Evolutionary conservation across 108 stramenopile genomes (phyloP), one percentile per base, ranked within the genome.

Genomic region (Skeletonema tropicum): DNA sequence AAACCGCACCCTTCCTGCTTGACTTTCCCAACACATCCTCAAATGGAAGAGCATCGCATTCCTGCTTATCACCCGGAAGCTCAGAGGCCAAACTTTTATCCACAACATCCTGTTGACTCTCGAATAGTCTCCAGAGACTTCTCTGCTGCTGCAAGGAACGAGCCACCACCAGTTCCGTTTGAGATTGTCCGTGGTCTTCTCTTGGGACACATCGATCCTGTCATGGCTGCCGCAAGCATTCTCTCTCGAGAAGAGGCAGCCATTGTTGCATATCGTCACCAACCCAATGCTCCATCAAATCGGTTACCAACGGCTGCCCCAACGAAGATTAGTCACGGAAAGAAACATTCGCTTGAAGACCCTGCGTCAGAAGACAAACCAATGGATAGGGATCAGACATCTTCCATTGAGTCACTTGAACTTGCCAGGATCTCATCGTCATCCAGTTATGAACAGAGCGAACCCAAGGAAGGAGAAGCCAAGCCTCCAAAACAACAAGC

Each of bases 151-250:
- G 61, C 11, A 38, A 25, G 61, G 52, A 55, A 55, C 1, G 61
- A 33, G 59, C 59, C 21, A 21, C 59, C 59, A 38, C 61, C 61
- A 62, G 46, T 79, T 25, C 71, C 78, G 15, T 35, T 67, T 13
- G 78, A 68, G 35, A 79, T 71, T 13, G 78, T 79, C 13, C 78
- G 78, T 25, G 64, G 60, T 30, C 71, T 79, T 52, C 71, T 79
- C 66, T 38, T 79, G 58, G 78, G 78, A 29, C 71, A 67, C 30
- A 19, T 79, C 35, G 71, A 79, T 29, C 78, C 78, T 3, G 71
- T 79, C 12, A 30, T 48, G 64, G 58, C 68, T 19, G 78, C 78
- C 5, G 9, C 32, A 26, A 58, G 52, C 13, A 59, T 79, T 38
- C 57, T 79, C 23, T 58, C 71, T 71, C 78, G 71, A 31, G 71